Percentiles rank a stretch among this genome's conserved stretches.
phyloP scores from a whole-genome alignment of 2,329 filamentous ascomycete species.

The Teratosphaeria viscida region DNA sequence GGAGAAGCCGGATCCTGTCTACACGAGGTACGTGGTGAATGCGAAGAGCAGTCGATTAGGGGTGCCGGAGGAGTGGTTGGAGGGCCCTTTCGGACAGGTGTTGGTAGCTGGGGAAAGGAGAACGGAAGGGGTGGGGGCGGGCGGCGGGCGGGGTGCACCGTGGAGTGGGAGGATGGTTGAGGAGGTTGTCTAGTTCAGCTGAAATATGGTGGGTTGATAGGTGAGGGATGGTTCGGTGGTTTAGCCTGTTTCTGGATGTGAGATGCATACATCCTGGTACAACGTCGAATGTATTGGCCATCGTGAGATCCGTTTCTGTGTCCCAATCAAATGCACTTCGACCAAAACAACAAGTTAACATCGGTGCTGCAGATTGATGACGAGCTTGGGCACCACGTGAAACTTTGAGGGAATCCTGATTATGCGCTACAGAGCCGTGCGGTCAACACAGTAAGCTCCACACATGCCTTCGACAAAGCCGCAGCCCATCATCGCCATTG shows the following conservation, averaged over 20 bases:
- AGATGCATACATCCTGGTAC: not conserved
- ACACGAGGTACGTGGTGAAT: constrained; percentile 61
- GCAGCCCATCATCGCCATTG: not conserved
- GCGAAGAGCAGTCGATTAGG: constrained; percentile 55
- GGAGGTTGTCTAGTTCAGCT: constrained; percentile 8
- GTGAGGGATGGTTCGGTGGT: no score
- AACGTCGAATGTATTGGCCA: not conserved
- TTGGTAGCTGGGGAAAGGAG: constrained; percentile 29
- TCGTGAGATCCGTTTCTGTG: not conserved
- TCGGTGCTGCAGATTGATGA: no score
- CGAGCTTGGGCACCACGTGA: no score
- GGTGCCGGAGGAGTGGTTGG: constrained; percentile 59
- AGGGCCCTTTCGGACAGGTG: constrained; percentile 46
- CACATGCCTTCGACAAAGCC: not conserved
- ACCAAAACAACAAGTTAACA: no score
- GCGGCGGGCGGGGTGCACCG: not conserved
- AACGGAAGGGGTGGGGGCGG: constrained; percentile 25
- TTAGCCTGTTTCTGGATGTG: no score
- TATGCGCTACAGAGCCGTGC: not conserved
- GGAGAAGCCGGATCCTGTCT: constrained; percentile 43
- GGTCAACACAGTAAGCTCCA: not conserved
- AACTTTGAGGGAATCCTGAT: no score
- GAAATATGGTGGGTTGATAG: not conserved
- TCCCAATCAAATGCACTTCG: no score
- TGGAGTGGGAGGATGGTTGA: constrained; percentile 10